Conservation (phyloP, 2,329 filamentous ascomycete genomes). For the Diaporthe vexans region DNA sequence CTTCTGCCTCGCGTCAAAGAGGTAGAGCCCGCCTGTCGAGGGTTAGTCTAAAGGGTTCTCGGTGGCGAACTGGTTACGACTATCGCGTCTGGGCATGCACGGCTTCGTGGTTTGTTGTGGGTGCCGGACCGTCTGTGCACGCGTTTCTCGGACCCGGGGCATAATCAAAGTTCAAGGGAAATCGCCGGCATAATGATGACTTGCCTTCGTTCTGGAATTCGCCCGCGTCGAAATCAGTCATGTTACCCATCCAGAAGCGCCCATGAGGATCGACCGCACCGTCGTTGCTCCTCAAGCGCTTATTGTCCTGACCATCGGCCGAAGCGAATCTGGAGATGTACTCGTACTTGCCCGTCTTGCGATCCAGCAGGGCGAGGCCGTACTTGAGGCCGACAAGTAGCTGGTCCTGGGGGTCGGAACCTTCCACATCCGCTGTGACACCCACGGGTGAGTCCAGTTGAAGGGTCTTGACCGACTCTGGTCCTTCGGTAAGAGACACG, state of each 20-base stretch:
- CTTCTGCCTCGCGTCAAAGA: slow-evolving; percentile 73
- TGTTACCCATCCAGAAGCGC: slow-evolving; percentile 86
- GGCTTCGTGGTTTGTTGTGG: neutral
- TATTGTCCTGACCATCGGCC: slow-evolving; percentile 55
- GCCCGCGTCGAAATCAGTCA: slow-evolving; percentile 79
- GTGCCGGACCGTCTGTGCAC: slow-evolving; percentile 3
- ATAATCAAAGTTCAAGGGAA: slow-evolving; percentile 3
- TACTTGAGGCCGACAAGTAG: slow-evolving; percentile 86
- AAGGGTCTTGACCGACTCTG: slow-evolving; percentile 72
- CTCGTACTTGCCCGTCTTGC: slow-evolving; percentile 67
- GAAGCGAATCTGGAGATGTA: slow-evolving; percentile 64
- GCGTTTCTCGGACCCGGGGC: neutral
- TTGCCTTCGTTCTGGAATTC: slow-evolving; percentile 72
- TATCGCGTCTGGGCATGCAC: neutral
- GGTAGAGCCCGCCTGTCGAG: slow-evolving; percentile 76
- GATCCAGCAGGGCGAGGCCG: slow-evolving; percentile 84
- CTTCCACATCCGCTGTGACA: slow-evolving; percentile 85
- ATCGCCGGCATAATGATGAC: slow-evolving; percentile 44
- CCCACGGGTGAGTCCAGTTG: slow-evolving; percentile 69
- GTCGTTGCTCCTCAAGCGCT: slow-evolving; percentile 81
- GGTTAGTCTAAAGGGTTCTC: slow-evolving; percentile 26
- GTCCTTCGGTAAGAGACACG: slow-evolving; percentile 75
- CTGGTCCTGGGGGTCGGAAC: slow-evolving; percentile 71
- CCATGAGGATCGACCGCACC: slow-evolving; percentile 85
- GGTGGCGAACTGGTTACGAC: slow-evolving; percentile 13